phyloP scores from a whole-genome alignment of 2,329 filamentous ascomycete genomes.

The Neodidymelliopsis sp. region DNA sequence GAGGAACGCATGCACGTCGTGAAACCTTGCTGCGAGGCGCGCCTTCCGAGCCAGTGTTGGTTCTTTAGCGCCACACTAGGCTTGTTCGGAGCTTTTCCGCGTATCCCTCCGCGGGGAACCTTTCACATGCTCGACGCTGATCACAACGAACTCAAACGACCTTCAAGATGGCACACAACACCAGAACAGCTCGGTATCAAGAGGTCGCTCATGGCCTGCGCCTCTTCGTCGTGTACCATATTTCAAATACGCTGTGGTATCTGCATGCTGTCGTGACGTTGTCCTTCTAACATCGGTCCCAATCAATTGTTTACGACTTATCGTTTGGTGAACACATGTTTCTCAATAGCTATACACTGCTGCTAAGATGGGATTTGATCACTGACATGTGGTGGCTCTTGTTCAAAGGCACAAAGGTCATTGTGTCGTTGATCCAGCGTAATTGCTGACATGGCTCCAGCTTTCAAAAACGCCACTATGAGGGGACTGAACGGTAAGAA shows the following conservation, averaged over 20 bases:
- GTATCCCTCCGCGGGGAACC: conserved; percentile 10
- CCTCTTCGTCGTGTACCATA: background rate
- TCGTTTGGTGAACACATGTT: background rate
- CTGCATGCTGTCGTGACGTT: conserved; percentile 2
- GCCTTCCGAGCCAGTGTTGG: conserved; percentile 1
- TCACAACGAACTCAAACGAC: conserved; percentile 1
- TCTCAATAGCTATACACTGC: background rate
- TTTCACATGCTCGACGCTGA: conserved; percentile 11
- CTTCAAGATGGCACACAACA: background rate
- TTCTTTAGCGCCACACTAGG: conserved; percentile 4
- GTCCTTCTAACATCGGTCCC: conserved; percentile 1
- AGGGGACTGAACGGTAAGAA: background rate
- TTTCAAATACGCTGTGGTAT: conserved; percentile 1
- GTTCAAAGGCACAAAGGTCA: background rate
- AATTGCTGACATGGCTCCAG: background rate
- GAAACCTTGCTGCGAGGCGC: conserved; percentile 12
- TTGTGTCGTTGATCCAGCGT: background rate
- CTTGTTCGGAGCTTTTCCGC: background rate
- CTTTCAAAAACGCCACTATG: background rate
- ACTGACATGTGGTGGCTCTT: background rate
- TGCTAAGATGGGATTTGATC: background rate
- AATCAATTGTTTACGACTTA: conserved; percentile 4
- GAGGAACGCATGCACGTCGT: conserved; percentile 16
- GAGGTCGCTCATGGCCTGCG: background rate
- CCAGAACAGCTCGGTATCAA: background rate